These are phyloP conservation scores for Gossypium aridum DNA, from an alignment of 441 rosid genomes.

Conservation along the genomic window DNA sequence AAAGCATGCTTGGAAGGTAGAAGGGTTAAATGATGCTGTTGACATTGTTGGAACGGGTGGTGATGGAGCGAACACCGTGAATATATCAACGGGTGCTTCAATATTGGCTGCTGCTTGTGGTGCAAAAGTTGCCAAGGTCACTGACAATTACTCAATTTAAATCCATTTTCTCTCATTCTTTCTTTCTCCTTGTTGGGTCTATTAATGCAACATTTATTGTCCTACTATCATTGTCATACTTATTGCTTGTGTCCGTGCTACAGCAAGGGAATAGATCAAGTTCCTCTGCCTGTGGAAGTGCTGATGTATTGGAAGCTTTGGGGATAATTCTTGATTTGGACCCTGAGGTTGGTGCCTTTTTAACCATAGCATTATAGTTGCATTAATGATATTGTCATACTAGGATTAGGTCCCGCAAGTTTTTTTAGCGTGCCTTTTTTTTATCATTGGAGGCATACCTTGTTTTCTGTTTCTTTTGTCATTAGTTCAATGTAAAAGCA, in stretches of 20 bases:
- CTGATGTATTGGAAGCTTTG: constrained; percentile 80
- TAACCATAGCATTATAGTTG: constrained; percentile 12
- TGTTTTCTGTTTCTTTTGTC: not conserved
- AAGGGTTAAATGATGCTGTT: constrained; percentile 65
- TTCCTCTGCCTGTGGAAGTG: constrained; percentile 99
- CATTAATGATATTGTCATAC: not conserved
- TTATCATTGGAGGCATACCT: not conserved
- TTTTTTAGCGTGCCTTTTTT: not conserved
- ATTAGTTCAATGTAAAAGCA: not conserved
- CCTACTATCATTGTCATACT: not conserved
- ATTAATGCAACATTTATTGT: not conserved
- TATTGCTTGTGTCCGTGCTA: constrained; percentile 13
- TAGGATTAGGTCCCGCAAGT: not conserved
- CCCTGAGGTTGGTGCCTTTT: constrained; percentile 48
- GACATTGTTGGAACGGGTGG: constrained; percentile 97
- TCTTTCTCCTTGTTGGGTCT: not conserved
- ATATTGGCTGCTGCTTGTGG: constrained; percentile 94
- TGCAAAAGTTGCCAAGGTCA: constrained; percentile 90
- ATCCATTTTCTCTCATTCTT: not conserved
- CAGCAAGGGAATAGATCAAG: constrained; percentile 98
- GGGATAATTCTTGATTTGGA: constrained; percentile 74
- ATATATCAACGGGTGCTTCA: constrained; percentile 91
- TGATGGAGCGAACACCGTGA: constrained; percentile 92
- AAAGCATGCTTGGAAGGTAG: constrained; percentile 66
- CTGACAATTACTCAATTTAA: not conserved